Evolutionary conservation across 352 stramenopile genomes (phyloP).

Genomic region (Halophytophthora polymorphica): DNA sequence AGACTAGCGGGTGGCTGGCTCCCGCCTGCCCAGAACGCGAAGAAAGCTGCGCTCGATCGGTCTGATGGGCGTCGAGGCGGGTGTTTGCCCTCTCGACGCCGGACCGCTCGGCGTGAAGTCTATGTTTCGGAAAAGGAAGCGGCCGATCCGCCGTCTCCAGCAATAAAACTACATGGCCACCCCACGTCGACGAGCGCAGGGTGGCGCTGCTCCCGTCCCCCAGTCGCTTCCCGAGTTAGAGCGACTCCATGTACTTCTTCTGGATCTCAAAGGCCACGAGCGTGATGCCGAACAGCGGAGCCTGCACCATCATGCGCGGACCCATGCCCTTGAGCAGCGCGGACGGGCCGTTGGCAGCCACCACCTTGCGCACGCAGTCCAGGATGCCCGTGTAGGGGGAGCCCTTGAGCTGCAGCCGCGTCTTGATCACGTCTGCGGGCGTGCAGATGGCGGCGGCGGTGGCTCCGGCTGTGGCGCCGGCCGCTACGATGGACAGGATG

Average conservation of each 20-base stretch:
- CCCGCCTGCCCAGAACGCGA: too few relatives aligned
- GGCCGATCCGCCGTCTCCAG: neutral
- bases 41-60: too few relatives aligned
- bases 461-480: slow-evolving; percentile 58
- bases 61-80: too few relatives aligned
- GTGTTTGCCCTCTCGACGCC: neutral
- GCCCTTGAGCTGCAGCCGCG: slow-evolving; percentile 75
- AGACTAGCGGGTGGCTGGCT: too few relatives aligned
- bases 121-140: neutral
- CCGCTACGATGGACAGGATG: slow-evolving; percentile 57
- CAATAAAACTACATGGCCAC: too few relatives aligned
- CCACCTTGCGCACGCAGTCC: slow-evolving; percentile 82
- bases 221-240: slow-evolving; percentile 15
- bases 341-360: slow-evolving; percentile 66
- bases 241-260: slow-evolving; percentile 85
- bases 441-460: slow-evolving; percentile 59
- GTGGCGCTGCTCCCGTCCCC: slow-evolving; percentile 3
- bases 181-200: slow-evolving; percentile 9
- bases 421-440: slow-evolving; percentile 89
- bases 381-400: slow-evolving; percentile 77
- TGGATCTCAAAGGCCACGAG: slow-evolving; percentile 85
- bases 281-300: slow-evolving; percentile 83
- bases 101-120: neutral
- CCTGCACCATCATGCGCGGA: slow-evolving; percentile 87
- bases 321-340: slow-evolving; percentile 85